A percentile compares a stretch with the other conserved stretches of the same genome.
phyloP scores from a whole-genome alignment of 2,329 filamentous ascomycete species.

The Fusarium udum region DNA sequence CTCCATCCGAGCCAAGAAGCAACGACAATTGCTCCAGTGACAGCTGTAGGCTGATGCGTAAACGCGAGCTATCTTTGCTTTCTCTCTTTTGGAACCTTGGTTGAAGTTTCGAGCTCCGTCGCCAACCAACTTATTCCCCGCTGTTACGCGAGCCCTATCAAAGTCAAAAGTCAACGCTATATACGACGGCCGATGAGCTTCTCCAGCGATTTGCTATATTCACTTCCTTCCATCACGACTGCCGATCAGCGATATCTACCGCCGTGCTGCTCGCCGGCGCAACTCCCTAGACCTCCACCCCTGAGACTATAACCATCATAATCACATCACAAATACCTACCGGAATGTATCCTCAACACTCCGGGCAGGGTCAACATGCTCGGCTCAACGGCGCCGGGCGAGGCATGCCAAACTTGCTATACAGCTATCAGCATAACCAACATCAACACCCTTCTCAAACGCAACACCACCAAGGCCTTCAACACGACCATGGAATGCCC shows the following conservation, averaged over 20 bases:
- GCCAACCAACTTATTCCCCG: conserved; percentile 25
- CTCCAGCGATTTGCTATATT: conserved; percentile 27
- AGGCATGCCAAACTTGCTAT: conserved; percentile 73
- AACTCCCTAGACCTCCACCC: conserved; percentile 31
- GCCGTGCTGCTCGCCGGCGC: conserved; percentile 46
- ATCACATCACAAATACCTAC: conserved; percentile 32
- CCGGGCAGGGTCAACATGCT: conserved; percentile 72
- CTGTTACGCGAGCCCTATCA: conserved; percentile 15
- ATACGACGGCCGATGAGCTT: conserved; percentile 41
- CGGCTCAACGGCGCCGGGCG: conserved; percentile 70
- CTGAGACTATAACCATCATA: conserved; percentile 20
- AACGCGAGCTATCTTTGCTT: conserved; percentile 49
- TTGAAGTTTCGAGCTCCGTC: conserved; percentile 41
- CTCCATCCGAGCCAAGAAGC: conserved; percentile 16
- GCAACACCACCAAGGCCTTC: conserved; percentile 69
- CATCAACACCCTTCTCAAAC: conserved; percentile 71
- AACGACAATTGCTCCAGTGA: conserved; percentile 33
- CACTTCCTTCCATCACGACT: conserved; percentile 21
- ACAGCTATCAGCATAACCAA: conserved; percentile 72
- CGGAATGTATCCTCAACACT: conserved; percentile 79
- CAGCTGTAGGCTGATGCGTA: conserved; percentile 50
- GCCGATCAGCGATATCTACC: conserved; percentile 34
- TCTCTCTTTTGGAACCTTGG: conserved; percentile 47
- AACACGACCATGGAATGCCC: conserved; percentile 66
- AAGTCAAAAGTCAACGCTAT: conserved; percentile 5